Evolutionary conservation across 2,329 filamentous ascomycete species (phyloP).

Genomic region (Dothistroma septosporum): DNA sequence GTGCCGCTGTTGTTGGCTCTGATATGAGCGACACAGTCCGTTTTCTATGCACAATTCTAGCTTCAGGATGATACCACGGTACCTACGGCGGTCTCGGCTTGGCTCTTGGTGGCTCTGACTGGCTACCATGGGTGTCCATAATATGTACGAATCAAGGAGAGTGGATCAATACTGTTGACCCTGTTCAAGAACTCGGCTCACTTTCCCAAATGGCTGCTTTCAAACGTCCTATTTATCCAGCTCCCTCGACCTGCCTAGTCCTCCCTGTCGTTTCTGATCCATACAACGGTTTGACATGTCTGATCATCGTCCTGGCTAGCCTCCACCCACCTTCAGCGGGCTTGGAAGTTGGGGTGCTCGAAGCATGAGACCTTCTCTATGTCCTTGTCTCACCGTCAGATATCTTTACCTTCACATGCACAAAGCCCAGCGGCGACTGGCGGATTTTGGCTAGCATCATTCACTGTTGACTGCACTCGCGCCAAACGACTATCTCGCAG

Average conservation of each 20-base stretch:
- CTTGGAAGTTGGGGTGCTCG: too few species aligned
- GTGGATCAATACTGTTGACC: not conserved
- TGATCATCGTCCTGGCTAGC: too few species aligned
- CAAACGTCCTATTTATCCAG: too few species aligned
- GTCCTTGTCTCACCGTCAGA: not conserved
- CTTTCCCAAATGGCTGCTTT: too few species aligned
- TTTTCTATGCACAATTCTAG: not conserved
- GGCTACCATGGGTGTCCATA: not conserved
- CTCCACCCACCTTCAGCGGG: too few species aligned
- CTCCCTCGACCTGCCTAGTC: too few species aligned
- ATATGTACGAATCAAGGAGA: not conserved
- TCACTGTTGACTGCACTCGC: not conserved
- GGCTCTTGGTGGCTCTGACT: not conserved
- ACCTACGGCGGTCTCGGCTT: not conserved
- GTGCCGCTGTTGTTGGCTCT: not conserved
- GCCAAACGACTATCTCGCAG: not conserved
- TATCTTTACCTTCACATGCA: not conserved
- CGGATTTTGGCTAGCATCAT: not conserved
- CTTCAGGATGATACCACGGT: not conserved
- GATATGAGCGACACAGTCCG: not conserved
- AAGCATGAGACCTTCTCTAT: not conserved
- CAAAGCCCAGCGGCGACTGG: not conserved
- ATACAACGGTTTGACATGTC: too few species aligned
- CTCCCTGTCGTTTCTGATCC: too few species aligned
- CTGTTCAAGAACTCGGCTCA: too few species aligned